Conservation (phyloP, 495 filamentous ascomycete species). For the Aspergillus nidulans region DNA sequence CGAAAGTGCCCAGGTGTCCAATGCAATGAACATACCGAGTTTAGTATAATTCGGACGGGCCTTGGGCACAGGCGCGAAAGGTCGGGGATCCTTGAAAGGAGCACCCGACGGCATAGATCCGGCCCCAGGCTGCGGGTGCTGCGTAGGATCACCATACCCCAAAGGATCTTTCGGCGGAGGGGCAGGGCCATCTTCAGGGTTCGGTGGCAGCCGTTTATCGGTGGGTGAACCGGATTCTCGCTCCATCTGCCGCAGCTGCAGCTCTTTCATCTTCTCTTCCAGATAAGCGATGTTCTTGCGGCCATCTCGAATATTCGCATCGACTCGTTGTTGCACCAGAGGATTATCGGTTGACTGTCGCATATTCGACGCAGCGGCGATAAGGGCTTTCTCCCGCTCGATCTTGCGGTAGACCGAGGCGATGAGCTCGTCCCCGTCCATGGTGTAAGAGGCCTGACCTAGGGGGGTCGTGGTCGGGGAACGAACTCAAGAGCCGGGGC, state of each 20-base stretch:
- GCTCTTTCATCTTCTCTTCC: conserved; percentile 81
- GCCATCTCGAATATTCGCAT: conserved; percentile 89
- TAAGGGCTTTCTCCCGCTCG: conserved; percentile 92
- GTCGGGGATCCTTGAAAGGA: conserved; percentile 73
- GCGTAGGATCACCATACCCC: conserved; percentile 53
- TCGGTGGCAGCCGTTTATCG: conserved; percentile 29
- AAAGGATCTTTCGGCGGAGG: conserved; percentile 66
- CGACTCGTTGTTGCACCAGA: conserved; percentile 78
- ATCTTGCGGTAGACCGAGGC: conserved; percentile 93
- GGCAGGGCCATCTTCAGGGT: conserved; percentile 36
- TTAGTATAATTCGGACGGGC: conserved; percentile 87
- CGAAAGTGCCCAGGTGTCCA: no score
- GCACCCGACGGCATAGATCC: conserved; percentile 79
- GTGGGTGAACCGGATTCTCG: conserved; percentile 43
- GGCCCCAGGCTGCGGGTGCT: conserved; percentile 53
- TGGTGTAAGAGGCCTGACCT: conserved; percentile 24
- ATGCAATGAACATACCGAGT: conserved; percentile 72
- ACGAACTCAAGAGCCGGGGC: not conserved
- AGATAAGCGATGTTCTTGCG: conserved; percentile 90
- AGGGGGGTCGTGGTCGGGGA: not conserved
- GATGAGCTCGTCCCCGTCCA: conserved; percentile 69
- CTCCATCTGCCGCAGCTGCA: conserved; percentile 73
- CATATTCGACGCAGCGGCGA: conserved; percentile 91
- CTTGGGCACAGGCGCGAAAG: conserved; percentile 64
- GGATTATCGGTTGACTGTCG: conserved; percentile 92